phyloP scores from a whole-genome alignment of 441 rosid species.

The Populus hybrid region DNA sequence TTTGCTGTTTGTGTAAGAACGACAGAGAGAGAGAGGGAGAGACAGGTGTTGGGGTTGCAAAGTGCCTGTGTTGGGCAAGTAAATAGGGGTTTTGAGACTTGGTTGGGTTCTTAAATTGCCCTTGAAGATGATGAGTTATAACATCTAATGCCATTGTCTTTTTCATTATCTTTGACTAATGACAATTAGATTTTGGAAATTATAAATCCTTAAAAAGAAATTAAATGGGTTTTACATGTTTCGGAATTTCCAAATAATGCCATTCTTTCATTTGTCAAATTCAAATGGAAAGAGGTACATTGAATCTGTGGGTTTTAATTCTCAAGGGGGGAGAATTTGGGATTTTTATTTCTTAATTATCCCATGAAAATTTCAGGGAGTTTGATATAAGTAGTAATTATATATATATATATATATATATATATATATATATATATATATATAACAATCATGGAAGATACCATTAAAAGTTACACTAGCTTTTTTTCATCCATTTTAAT shows the following conservation, averaged over 20 bases:
- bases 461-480: too few species aligned
- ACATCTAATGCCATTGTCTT: constrained; percentile 13
- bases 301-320: too few species aligned
- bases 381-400: too few species aligned
- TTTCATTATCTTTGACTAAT: not conserved
- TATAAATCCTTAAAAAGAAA: not conserved
- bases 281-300: not conserved
- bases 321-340: too few species aligned
- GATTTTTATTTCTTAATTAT: too few species aligned
- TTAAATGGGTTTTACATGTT: too few species aligned
- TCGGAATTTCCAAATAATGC: too few species aligned
- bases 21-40: not conserved
- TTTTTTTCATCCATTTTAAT: too few species aligned
- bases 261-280: not conserved
- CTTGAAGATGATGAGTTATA: not conserved
- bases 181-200: not conserved
- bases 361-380: too few species aligned
- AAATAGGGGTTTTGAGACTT: not conserved
- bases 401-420: too few species aligned
- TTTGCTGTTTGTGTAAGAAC: not conserved
- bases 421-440: too few species aligned
- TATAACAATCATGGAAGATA: too few species aligned
- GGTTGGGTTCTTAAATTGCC: not conserved
- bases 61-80: not conserved
- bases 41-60: not conserved